phyloP scores from a whole-genome alignment of 495 filamentous ascomycete species.

The Letharia lupina region DNA sequence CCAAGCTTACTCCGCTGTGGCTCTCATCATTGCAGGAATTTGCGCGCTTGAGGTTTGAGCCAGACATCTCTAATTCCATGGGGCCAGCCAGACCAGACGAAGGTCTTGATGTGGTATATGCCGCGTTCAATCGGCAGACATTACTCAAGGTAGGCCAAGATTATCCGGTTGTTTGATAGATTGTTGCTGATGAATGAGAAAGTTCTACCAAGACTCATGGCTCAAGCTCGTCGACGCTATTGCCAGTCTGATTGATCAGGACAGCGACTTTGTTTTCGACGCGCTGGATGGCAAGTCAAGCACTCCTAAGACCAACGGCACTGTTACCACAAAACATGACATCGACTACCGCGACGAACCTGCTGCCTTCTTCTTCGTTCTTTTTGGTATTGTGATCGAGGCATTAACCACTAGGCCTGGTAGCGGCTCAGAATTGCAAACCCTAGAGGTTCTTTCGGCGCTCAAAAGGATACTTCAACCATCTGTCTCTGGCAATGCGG shows the following conservation, averaged over 20 bases:
- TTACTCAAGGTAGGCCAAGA: constrained; percentile 53
- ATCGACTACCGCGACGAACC: constrained; percentile 98
- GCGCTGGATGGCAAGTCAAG: constrained; percentile 74
- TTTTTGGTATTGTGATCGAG: constrained; percentile 95
- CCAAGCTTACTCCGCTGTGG: constrained; percentile 85
- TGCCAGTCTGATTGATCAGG: constrained; percentile 92
- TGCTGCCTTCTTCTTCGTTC: constrained; percentile 96
- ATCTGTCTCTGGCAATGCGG: constrained; percentile 90
- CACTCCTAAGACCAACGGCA: constrained; percentile 33
- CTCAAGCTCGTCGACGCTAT: constrained; percentile 95
- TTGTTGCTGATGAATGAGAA: not conserved
- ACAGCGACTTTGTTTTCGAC: constrained; percentile 95
- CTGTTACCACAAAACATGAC: constrained; percentile 36
- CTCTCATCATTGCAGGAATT: constrained; percentile 88
- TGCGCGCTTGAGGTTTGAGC: constrained; percentile 87
- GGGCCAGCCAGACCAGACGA: constrained; percentile 61
- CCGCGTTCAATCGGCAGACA: constrained; percentile 88
- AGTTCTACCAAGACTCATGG: constrained; percentile 98
- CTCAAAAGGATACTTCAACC: constrained; percentile 92
- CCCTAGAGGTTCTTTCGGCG: constrained; percentile 79
- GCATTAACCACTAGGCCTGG: constrained; percentile 73
- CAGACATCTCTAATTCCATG: constrained; percentile 83
- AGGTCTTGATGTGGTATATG: constrained; percentile 82
- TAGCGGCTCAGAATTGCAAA: constrained; percentile 70
- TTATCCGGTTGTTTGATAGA: not conserved